Evolutionary conservation across 441 rosid genomes (phyloP).

Genomic region (Pelargonium cotyledonis): DNA sequence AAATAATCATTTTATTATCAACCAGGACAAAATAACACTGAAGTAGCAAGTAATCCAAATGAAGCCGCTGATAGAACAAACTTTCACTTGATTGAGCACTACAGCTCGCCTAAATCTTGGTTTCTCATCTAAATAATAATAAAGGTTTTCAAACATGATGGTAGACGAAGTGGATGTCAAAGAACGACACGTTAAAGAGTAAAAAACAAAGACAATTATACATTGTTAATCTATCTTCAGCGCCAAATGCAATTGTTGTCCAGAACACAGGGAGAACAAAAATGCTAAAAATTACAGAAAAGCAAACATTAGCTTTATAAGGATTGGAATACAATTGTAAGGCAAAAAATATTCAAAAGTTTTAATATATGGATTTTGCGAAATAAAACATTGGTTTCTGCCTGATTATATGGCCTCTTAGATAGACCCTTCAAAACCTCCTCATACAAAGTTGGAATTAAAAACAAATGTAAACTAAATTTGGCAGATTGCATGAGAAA

Average conservation of each 20-base stretch:
- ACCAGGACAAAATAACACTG: background rate
- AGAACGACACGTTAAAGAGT: background rate
- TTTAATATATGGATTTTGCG: background rate
- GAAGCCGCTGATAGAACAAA: background rate
- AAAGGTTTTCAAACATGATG: background rate
- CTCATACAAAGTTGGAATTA: background rate
- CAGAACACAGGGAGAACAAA: background rate
- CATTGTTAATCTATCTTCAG: background rate
- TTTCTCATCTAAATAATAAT: background rate
- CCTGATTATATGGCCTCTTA: background rate
- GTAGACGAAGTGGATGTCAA: background rate
- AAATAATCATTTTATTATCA: background rate
- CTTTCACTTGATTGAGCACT: background rate
- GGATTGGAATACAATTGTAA: background rate
- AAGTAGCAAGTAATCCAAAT: background rate
- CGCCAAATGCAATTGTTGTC: background rate
- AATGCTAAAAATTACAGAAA: background rate
- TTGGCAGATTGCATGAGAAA: constrained; percentile 2
- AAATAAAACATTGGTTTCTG: background rate
- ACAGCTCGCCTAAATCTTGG: background rate
- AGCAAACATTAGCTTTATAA: background rate
- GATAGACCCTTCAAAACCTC: background rate
- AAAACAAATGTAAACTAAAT: background rate
- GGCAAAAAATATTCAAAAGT: too few relatives aligned
- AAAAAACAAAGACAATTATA: background rate